phyloP scores from a whole-genome alignment of 164 flowering plant species.

The Umbellularia californica region DNA sequence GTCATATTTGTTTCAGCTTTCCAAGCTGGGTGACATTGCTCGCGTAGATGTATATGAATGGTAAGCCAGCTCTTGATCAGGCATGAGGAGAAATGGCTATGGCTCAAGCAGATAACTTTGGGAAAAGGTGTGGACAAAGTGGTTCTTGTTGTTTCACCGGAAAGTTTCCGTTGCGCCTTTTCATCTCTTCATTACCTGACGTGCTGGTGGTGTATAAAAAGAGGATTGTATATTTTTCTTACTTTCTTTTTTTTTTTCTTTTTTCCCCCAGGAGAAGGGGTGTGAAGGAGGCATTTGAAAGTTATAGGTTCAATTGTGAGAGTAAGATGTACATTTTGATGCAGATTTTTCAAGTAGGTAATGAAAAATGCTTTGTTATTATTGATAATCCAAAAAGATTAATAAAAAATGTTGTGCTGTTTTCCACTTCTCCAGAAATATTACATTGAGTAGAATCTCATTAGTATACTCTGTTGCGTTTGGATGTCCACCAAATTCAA shows the following conservation, averaged over 20 bases:
- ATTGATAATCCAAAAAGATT: no score
- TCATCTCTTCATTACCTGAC: not conserved
- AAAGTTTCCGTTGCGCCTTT: not conserved
- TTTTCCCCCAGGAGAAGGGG: not conserved
- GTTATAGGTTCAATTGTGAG: not conserved
- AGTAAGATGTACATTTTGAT: not conserved
- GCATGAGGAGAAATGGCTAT: constrained; percentile 1
- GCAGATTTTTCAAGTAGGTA: not conserved
- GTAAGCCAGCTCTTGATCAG: not conserved
- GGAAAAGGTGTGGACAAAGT: not conserved
- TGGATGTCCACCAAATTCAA: not conserved
- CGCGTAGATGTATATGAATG: not conserved
- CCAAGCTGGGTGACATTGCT: not conserved
- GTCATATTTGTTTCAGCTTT: not conserved
- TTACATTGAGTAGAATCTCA: not conserved
- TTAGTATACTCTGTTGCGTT: not conserved
- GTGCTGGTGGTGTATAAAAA: not conserved
- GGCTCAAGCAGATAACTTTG: not conserved
- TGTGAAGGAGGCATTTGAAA: not conserved
- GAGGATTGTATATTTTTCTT: constrained; percentile 3
- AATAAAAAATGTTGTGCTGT: no score
- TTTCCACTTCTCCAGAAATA: not conserved
- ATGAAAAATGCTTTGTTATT: not conserved
- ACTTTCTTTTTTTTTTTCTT: not conserved
- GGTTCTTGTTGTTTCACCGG: not conserved